A percentile compares a stretch with the other conserved stretches of the same genome.
Evolutionary conservation across 305 asterid species (phyloP).

Genomic region (Fraxinus greggii): DNA sequence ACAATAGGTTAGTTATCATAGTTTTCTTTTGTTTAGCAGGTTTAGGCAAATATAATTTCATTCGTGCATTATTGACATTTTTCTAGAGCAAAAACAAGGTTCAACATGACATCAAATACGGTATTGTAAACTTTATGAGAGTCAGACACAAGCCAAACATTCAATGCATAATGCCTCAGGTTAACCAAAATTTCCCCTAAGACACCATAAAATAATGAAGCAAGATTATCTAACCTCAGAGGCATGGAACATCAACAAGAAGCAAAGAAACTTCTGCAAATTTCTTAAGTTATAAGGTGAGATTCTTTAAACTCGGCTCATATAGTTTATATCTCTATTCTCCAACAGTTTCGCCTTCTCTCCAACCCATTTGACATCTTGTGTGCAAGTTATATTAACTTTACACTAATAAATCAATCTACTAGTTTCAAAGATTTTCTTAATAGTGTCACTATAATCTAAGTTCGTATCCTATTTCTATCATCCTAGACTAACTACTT

Average conservation of each 20-base stretch:
- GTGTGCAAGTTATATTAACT: background rate
- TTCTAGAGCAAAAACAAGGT: background rate
- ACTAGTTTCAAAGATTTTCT: background rate
- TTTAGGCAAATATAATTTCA: background rate
- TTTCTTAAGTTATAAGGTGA: background rate
- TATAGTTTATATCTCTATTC: background rate
- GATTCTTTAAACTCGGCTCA: background rate
- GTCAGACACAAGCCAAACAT: background rate
- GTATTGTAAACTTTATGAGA: background rate
- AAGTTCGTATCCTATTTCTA: background rate
- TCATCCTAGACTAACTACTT: background rate
- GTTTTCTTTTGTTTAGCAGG: background rate
- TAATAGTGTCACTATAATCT: background rate
- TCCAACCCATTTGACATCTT: background rate
- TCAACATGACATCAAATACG: background rate
- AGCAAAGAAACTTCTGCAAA: background rate
- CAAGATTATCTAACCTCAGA: background rate
- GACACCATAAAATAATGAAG: background rate
- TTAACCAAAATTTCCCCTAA: background rate
- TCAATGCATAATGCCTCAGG: background rate
- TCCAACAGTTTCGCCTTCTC: background rate
- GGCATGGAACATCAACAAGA: background rate
- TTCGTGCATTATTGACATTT: background rate
- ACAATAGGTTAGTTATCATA: background rate
- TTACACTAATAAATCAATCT: background rate